These are phyloP conservation scores for Phytophthora brassicae DNA, from an alignment of 352 stramenopile species.

Conservation along the genomic window DNA sequence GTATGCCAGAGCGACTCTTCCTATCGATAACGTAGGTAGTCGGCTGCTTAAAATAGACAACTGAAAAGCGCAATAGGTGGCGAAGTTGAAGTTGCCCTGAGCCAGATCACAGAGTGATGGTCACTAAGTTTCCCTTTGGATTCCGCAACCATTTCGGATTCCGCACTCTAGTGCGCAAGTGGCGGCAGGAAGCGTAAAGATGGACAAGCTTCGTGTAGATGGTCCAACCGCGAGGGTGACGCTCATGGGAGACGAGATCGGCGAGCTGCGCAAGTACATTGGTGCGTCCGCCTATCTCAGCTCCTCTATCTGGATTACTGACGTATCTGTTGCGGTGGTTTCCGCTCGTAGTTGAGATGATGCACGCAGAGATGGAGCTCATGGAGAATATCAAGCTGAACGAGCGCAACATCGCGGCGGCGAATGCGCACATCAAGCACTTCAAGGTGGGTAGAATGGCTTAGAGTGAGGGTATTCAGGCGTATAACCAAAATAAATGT, in stretches of 20 bases:
- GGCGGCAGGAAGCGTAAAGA: conserved; percentile 4
- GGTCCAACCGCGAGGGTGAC: conserved; percentile 1
- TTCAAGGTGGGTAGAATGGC: conserved; percentile 43
- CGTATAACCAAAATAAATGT: neutral
- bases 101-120: conserved; percentile 36
- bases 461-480: neutral
- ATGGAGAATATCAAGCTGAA: conserved; percentile 70
- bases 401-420: conserved; percentile 47
- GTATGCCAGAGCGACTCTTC: conserved; percentile 20
- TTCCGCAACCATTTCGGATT: conserved; percentile 27
- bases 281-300: conserved; percentile 28
- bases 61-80: conserved; percentile 6
- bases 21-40: neutral
- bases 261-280: conserved; percentile 68
- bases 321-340: neutral
- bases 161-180: conserved; percentile 17
- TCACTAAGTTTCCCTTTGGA: conserved; percentile 31
- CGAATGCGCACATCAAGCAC: conserved; percentile 49
- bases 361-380: conserved; percentile 74
- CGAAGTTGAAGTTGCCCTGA: conserved; percentile 21
- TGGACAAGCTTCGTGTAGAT: conserved; percentile 11
- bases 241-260: conserved; percentile 45
- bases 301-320: neutral
- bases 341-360: conserved; percentile 66
- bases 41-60: conserved; percentile 14